A percentile compares a stretch with the other conserved stretches of the same genome.
phyloP scores from a whole-genome alignment of 805 yeast species.

The Wickerhamomyces xylosicus region DNA sequence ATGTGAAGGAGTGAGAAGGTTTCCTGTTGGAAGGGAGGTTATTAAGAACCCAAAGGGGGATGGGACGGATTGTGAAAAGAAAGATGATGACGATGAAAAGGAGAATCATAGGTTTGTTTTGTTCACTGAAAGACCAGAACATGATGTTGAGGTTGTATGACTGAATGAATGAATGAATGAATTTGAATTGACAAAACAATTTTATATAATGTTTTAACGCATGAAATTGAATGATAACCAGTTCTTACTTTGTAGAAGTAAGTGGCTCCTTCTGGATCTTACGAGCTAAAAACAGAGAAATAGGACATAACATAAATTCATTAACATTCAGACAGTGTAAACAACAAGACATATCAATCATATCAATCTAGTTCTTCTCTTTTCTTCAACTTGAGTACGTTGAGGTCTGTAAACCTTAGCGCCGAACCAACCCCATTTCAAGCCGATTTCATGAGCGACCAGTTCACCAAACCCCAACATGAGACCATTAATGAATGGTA shows the following conservation, averaged over 20 bases:
- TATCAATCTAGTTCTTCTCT: slow-evolving; percentile 11
- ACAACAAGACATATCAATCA: not conserved
- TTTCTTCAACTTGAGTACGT: slow-evolving; percentile 6
- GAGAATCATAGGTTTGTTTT: slow-evolving; percentile 34
- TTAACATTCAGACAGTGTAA: not conserved
- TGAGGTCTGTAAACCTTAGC: slow-evolving; percentile 38
- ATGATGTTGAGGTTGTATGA: not conserved
- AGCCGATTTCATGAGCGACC: slow-evolving; percentile 86
- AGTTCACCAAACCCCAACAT: slow-evolving; percentile 97
- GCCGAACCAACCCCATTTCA: slow-evolving; percentile 64
- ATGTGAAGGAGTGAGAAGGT: slow-evolving; percentile 35
- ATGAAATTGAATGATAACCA: no score
- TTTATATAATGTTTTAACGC: no score
- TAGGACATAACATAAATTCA: not conserved
- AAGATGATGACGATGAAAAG: no score
- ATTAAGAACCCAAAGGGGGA: not conserved
- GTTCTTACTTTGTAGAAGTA: no score
- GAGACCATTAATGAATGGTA: slow-evolving; percentile 88
- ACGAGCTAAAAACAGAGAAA: no score
- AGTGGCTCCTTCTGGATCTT: no score
- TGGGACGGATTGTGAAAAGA: not conserved
- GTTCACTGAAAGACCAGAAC: slow-evolving; percentile 30
- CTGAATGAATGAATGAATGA: no score
- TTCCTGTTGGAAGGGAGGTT: slow-evolving; percentile 29
- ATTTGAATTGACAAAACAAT: no score